A percentile compares a stretch with the other conserved stretches of the same genome.
Evolutionary conservation across 495 filamentous ascomycete genomes (phyloP).

Genomic region (Parathielavia hyrcaniae): DNA sequence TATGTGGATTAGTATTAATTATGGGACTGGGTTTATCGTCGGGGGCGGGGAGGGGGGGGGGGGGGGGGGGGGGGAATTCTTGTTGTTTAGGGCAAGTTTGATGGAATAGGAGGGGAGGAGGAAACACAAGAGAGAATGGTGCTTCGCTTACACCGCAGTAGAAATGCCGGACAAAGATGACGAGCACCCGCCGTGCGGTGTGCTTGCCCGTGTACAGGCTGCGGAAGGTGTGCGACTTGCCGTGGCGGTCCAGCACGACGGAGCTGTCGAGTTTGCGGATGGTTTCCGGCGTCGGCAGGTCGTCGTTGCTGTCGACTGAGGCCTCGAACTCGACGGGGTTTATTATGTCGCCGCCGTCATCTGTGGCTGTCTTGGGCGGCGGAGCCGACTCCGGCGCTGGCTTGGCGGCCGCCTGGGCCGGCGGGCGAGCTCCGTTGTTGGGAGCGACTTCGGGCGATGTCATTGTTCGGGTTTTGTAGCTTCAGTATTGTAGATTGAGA

Average conservation of each 20-base stretch:
- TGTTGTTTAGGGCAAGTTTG: too few species aligned
- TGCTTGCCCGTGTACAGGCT: constrained; percentile 58
- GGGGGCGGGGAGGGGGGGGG: constrained; percentile 1
- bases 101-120: constrained; percentile 7
- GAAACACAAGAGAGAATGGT: not conserved
- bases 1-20: not conserved
- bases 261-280: constrained; percentile 50
- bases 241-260: constrained; percentile 57
- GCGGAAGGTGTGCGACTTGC: constrained; percentile 58
- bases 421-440: not conserved
- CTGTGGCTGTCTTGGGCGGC: not conserved
- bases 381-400: not conserved
- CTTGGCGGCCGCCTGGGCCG: not conserved
- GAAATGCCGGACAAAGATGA: constrained; percentile 85
- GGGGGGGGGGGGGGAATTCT: too few species aligned
- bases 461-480: not conserved
- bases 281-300: constrained; percentile 45
- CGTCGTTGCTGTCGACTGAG: constrained; percentile 45
- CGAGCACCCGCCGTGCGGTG: constrained; percentile 51
- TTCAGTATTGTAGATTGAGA: not conserved
- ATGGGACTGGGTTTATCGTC: not conserved
- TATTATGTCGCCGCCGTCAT: constrained; percentile 14
- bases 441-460: constrained; percentile 3
- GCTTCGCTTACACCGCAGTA: constrained; percentile 69
- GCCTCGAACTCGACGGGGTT: constrained; percentile 42